Percentiles rank a stretch among this genome's conserved stretches.
Evolutionary conservation across 2,329 filamentous ascomycete genomes (phyloP).

Genomic region (Grosmannia serpens): DNA sequence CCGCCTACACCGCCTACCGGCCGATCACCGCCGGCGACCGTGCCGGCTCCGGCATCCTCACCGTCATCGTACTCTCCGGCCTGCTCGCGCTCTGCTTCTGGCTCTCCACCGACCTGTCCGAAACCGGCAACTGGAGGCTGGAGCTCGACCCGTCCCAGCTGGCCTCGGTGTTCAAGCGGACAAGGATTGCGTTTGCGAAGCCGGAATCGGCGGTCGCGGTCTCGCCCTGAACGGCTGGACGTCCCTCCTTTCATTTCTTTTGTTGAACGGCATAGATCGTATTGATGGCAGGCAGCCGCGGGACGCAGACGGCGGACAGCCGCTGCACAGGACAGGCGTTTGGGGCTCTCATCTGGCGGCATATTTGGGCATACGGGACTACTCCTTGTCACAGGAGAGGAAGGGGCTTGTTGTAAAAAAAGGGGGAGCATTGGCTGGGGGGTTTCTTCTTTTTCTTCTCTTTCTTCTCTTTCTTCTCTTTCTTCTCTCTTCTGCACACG

Average conservation of each 20-base stretch:
- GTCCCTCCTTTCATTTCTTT: background rate
- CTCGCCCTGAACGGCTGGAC: background rate
- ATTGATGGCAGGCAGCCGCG: background rate
- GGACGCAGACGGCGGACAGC: background rate
- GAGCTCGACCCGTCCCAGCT: background rate
- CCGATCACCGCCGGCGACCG: slow-evolving; percentile 47
- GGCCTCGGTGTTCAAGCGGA: background rate
- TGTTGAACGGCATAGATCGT: background rate
- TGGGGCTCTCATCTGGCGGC: background rate
- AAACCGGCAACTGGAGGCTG: slow-evolving; percentile 2
- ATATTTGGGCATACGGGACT: background rate
- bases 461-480: background rate
- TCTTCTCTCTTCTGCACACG: too few species aligned
- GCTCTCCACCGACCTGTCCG: slow-evolving; percentile 6
- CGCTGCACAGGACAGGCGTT: background rate
- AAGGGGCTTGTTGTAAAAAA: background rate
- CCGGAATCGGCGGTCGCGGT: background rate
- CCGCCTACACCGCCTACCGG: slow-evolving; percentile 12
- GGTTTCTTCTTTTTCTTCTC: background rate
- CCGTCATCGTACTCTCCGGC: slow-evolving; percentile 31
- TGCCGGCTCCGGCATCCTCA: slow-evolving; percentile 56
- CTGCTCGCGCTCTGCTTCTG: slow-evolving; percentile 39
- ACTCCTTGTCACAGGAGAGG: background rate
- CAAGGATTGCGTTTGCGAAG: background rate
- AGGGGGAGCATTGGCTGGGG: background rate